Percentiles rank a stretch among this genome's conserved stretches.
phyloP scores from a whole-genome alignment of 495 filamentous ascomycete genomes.

The Aspergillus nanangensis region DNA sequence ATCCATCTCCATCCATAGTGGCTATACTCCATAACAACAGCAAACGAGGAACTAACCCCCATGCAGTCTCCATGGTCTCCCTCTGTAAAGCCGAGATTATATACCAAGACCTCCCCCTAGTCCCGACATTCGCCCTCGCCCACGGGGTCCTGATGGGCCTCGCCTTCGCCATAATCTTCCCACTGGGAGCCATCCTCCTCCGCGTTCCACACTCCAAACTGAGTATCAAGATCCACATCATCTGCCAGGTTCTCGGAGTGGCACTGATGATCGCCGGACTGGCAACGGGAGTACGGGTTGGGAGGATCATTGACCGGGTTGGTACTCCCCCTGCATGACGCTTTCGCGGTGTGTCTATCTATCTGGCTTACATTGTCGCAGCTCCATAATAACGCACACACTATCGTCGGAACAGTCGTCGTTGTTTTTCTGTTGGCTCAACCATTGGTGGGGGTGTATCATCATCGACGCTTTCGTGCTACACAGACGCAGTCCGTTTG shows the following conservation, averaged over 20 bases:
- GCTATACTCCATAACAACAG: too few species aligned
- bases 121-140: constrained; percentile 8
- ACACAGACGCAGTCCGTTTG: background rate
- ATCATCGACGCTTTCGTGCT: constrained; percentile 5
- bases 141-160: constrained; percentile 10
- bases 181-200: constrained; percentile 8
- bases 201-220: constrained; percentile 4
- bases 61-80: background rate
- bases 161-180: constrained; percentile 7
- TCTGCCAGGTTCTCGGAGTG: constrained; percentile 5
- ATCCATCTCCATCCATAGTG: too few species aligned
- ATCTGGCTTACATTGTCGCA: background rate
- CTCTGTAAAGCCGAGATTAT: constrained; percentile 3
- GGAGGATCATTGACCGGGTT: constrained; percentile 10
- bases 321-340: background rate
- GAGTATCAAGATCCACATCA: constrained; percentile 3
- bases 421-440: constrained; percentile 12
- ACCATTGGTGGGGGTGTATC: constrained; percentile 7
- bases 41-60: too few species aligned
- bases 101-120: constrained; percentile 11
- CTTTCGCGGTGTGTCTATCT: background rate
- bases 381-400: constrained; percentile 12
- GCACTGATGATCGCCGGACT: constrained; percentile 10
- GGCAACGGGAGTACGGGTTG: constrained; percentile 10
- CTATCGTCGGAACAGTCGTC: constrained; percentile 9